phyloP scores from a whole-genome alignment of 2,329 filamentous ascomycete species.

The Alternaria panax region DNA sequence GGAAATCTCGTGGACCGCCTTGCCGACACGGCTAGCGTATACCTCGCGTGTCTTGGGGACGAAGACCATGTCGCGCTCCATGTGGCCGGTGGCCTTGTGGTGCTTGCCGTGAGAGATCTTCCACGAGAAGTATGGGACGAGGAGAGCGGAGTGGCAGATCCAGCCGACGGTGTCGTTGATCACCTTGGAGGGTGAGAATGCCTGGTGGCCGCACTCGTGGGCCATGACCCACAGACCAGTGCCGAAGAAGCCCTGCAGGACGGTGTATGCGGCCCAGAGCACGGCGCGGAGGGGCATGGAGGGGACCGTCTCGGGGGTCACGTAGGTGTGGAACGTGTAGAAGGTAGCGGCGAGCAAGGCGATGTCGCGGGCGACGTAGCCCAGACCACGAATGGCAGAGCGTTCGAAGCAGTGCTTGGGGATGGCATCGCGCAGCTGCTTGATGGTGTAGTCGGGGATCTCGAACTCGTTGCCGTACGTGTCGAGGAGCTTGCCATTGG shows the following conservation, averaged over 20 bases:
- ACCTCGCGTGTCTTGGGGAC: conserved; percentile 88
- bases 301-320: conserved; percentile 84
- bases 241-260: conserved; percentile 89
- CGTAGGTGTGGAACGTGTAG: conserved; percentile 85
- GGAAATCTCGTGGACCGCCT: conserved; percentile 77
- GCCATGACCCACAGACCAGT: conserved; percentile 96
- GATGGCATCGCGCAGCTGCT: conserved; percentile 95
- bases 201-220: conserved; percentile 96
- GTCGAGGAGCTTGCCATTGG: conserved; percentile 74
- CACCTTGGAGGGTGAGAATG: conserved; percentile 90
- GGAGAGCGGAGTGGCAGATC: conserved; percentile 84
- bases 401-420: conserved; percentile 97
- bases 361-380: conserved; percentile 86
- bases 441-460: conserved; percentile 95
- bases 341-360: conserved; percentile 77
- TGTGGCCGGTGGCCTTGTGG: conserved; percentile 97
- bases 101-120: conserved; percentile 99
- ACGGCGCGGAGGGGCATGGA: conserved; percentile 70
- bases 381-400: conserved; percentile 75
- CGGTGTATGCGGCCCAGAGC: conserved; percentile 73
- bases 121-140: conserved; percentile 99
- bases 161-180: conserved; percentile 93
- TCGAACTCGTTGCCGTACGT: conserved; percentile 95
- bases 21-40: conserved; percentile 78
- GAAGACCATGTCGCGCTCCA: conserved; percentile 99